Conservation (phyloP, 139 green algal genomes). For the Mesostigma viride region DNA sequence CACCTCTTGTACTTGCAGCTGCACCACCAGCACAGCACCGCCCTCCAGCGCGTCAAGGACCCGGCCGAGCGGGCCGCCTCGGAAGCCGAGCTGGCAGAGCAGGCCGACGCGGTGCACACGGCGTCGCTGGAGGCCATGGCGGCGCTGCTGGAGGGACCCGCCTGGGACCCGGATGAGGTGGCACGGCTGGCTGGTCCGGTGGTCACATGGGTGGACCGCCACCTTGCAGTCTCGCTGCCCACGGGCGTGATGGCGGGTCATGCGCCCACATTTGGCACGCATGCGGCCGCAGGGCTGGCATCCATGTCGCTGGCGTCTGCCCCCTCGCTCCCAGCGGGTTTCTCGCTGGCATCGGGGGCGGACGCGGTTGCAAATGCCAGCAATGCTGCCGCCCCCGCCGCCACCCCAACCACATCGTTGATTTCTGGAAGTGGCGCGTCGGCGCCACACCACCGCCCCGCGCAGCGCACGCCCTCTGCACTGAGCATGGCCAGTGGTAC, state of each 20-base stretch:
- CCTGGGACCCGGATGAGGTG: constrained; percentile 26
- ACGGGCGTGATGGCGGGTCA: background rate
- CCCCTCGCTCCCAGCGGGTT: too few species aligned
- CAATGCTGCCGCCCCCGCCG: too few species aligned
- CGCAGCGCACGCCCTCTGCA: too few species aligned
- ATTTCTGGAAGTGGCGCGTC: too few species aligned
- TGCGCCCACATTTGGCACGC: background rate
- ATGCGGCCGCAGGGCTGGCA: background rate
- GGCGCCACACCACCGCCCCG: too few species aligned
- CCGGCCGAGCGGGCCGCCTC: background rate
- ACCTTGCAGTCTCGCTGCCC: constrained; percentile 7
- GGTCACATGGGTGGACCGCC: constrained; percentile 22
- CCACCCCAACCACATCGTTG: too few species aligned
- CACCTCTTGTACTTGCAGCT: too few species aligned
- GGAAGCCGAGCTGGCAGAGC: background rate
- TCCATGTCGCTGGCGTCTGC: background rate
- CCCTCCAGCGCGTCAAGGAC: background rate
- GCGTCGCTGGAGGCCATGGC: constrained; percentile 23
- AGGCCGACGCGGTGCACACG: constrained; percentile 3
- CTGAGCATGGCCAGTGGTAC: too few species aligned
- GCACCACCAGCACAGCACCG: too few species aligned
- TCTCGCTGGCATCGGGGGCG: too few species aligned
- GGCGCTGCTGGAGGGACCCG: constrained; percentile 29
- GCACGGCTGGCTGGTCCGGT: constrained; percentile 22
- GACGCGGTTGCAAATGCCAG: too few species aligned